These are phyloP conservation scores for Termitomyces titanicus DNA, from an alignment of 768 basidiomycete genomes.

Conservation along the genomic window DNA sequence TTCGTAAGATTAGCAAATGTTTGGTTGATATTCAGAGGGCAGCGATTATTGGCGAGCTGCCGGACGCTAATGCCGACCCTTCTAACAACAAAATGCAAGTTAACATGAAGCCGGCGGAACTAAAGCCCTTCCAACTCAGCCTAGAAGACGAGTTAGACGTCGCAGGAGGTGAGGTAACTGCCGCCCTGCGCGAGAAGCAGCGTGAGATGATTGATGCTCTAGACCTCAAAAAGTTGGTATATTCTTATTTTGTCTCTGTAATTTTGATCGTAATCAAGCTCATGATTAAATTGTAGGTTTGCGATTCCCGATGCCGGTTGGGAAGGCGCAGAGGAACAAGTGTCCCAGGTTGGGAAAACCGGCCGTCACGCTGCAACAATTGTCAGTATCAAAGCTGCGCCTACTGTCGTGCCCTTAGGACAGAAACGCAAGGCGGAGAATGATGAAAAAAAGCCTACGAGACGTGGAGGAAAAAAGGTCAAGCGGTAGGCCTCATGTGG, in stretches of 20 bases:
- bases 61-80: constrained; percentile 27
- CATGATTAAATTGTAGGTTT: constrained; percentile 42
- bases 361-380: constrained; percentile 56
- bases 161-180: constrained; percentile 70
- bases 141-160: constrained; percentile 72
- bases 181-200: constrained; percentile 72
- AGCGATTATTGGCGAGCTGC: constrained; percentile 64
- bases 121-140: constrained; percentile 41
- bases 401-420: constrained; percentile 22
- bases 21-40: constrained; percentile 78
- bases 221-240: constrained; percentile 80
- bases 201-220: constrained; percentile 84
- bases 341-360: constrained; percentile 36
- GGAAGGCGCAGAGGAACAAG: constrained; percentile 70
- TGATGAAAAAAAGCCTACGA: constrained; percentile 44
- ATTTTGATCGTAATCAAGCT: constrained; percentile 13
- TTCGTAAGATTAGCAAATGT: constrained; percentile 78
- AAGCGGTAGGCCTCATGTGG: too few species aligned
- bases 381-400: constrained; percentile 65
- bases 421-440: constrained; percentile 60
- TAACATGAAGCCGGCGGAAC: constrained; percentile 18
- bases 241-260: background rate
- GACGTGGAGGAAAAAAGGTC: constrained; percentile 40
- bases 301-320: constrained; percentile 74
- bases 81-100: constrained; percentile 5